Percentiles rank a stretch among this genome's conserved stretches.
Conservation (phyloP, 148 eudicot genomes). For the Limonium bicolor region DNA sequence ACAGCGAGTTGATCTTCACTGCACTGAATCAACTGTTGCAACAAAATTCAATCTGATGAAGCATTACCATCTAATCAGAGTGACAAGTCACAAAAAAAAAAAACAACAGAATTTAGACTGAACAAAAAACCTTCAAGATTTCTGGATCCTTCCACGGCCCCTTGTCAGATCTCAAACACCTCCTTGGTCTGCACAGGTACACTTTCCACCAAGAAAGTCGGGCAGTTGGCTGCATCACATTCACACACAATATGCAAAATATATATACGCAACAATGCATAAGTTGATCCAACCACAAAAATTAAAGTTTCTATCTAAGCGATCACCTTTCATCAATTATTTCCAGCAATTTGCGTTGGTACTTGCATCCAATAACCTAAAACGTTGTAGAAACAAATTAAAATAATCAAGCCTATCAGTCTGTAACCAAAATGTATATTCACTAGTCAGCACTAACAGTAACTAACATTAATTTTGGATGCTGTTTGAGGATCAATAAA, state of each 20-base stretch:
- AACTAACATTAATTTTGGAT: conserved; percentile 67
- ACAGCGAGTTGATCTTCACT: conserved; percentile 27
- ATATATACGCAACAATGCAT: not conserved
- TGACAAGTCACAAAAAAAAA: not conserved
- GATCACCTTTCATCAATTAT: conserved; percentile 53
- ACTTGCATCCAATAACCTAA: conserved; percentile 74
- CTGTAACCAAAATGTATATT: not conserved
- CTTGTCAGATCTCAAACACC: conserved; percentile 72
- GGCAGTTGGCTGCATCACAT: conserved; percentile 57
- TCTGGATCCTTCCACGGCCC: conserved; percentile 85
- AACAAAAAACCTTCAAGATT: conserved; percentile 32
- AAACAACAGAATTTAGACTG: not conserved
- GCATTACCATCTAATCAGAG: not conserved
- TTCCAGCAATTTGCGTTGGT: conserved; percentile 70
- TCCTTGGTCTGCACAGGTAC: conserved; percentile 60
- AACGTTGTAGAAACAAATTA: not conserved
- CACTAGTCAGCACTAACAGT: not conserved
- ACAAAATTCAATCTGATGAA: not conserved
- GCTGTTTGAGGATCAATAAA: conserved; percentile 72
- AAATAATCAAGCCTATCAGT: not conserved
- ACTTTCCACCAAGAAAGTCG: conserved; percentile 66
- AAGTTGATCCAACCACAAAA: too few relatives aligned
- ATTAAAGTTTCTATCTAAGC: not conserved
- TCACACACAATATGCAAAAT: not conserved
- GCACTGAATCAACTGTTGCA: conserved; percentile 22